A percentile compares a stretch with the other conserved stretches of the same genome.
These are phyloP conservation scores for Fraxinus cuspidata DNA, from an alignment of 257 asterid species.

Conservation along the genomic window DNA sequence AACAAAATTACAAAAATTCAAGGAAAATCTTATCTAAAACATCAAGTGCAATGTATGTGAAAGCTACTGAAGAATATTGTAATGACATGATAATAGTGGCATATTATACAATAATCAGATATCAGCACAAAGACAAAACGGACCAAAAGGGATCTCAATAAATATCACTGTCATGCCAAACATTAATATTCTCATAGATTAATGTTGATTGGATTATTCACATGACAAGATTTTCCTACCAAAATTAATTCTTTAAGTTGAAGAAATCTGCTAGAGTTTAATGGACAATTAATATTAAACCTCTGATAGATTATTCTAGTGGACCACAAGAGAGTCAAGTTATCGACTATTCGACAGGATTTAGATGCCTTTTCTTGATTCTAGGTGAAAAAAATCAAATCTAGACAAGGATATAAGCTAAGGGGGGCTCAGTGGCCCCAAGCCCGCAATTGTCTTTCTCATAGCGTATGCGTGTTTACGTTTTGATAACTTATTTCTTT, in stretches of 20 bases:
- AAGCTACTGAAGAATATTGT: not conserved
- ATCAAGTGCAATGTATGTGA: not conserved
- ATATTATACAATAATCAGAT: not conserved
- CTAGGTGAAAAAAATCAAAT: conserved; percentile 20
- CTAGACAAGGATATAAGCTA: not conserved
- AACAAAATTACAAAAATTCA: too few species aligned
- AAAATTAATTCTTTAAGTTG: not conserved
- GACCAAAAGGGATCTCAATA: conserved; percentile 17
- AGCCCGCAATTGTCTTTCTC: not conserved
- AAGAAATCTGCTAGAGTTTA: too few species aligned
- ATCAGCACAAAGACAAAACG: conserved; percentile 8
- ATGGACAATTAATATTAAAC: conserved; percentile 1
- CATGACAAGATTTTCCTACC: not conserved
- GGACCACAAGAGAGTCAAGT: too few species aligned
- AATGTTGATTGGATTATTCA: not conserved
- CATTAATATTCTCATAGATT: not conserved
- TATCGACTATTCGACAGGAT: too few species aligned
- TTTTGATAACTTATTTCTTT: too few species aligned
- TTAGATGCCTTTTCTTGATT: conserved; percentile 31
- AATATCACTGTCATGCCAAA: conserved; percentile 11
- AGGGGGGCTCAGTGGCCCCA: not conserved
- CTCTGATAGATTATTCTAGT: not conserved
- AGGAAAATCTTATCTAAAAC: not conserved
- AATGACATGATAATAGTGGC: not conserved
- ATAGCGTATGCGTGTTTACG: too few species aligned